phyloP scores from a whole-genome alignment of 2,329 filamentous ascomycete genomes.

The Colletotrichum horii region DNA sequence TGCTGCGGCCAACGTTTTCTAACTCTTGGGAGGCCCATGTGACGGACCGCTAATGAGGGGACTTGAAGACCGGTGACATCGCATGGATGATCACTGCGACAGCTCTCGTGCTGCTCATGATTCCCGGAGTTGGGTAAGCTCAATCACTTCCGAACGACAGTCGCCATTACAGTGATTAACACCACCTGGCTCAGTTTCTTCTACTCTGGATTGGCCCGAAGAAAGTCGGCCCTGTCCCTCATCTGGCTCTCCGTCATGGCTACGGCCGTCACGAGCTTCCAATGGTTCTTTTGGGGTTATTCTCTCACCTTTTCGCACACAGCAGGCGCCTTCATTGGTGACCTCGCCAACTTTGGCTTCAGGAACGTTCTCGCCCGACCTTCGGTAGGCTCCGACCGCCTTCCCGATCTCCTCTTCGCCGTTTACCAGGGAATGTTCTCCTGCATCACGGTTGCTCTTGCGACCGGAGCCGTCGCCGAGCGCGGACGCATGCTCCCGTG shows the following conservation, averaged over 20 bases:
- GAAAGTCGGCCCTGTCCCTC: constrained; percentile 87
- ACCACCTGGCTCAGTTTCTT: constrained; percentile 66
- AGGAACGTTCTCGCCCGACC: constrained; percentile 76
- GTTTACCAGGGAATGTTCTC: constrained; percentile 92
- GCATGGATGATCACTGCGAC: constrained; percentile 84
- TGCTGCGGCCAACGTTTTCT: constrained; percentile 26
- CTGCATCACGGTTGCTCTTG: constrained; percentile 83
- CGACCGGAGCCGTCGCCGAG: constrained; percentile 84
- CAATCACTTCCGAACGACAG: background rate
- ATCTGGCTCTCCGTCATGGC: constrained; percentile 93
- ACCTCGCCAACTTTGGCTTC: constrained; percentile 81
- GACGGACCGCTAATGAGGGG: constrained; percentile 20
- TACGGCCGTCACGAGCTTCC: constrained; percentile 81
- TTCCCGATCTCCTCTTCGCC: constrained; percentile 86
- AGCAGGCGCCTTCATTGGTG: constrained; percentile 77
- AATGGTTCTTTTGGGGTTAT: constrained; percentile 96
- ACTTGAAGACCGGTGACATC: constrained; percentile 74
- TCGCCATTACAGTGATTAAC: background rate
- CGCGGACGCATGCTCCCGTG: constrained; percentile 87
- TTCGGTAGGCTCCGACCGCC: constrained; percentile 72
- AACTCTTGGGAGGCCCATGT: background rate
- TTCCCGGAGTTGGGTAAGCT: constrained; percentile 76
- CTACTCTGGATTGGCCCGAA: constrained; percentile 86
- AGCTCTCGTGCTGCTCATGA: constrained; percentile 88
- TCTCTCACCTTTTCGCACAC: constrained; percentile 82